Conservation (phyloP, 139 green algal species). For the Chlorella vulgaris region DNA sequence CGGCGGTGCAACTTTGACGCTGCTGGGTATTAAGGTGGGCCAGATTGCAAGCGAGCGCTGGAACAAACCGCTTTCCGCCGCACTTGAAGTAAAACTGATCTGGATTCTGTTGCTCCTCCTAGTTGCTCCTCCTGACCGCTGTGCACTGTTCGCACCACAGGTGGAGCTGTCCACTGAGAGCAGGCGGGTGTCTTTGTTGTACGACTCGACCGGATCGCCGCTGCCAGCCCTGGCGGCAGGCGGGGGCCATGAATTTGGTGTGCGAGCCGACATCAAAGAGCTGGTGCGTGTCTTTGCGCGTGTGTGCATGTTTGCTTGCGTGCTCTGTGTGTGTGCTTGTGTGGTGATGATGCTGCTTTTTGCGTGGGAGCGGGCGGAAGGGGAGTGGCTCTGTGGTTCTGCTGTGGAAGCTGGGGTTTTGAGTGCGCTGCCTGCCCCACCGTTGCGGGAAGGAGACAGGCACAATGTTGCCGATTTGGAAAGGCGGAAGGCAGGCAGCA, state of each 20-base stretch:
- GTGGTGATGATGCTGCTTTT: no score
- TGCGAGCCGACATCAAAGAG: conserved; percentile 51
- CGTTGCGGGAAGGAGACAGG: no score
- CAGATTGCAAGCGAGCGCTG: neutral
- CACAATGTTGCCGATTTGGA: no score
- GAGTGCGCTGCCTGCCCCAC: no score
- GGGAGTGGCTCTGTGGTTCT: no score
- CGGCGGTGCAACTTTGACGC: neutral
- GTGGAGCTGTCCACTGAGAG: conserved; percentile 55
- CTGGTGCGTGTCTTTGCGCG: conserved; percentile 40
- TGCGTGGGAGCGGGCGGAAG: no score
- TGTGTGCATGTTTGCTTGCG: no score
- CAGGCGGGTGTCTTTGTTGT: conserved; percentile 35
- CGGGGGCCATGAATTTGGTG: conserved; percentile 57
- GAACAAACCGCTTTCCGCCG: no score
- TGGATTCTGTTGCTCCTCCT: neutral
- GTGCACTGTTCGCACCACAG: conserved; percentile 9
- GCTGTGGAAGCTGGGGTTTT: no score
- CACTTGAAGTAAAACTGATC: no score
- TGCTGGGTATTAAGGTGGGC: conserved; percentile 29
- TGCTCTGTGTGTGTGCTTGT: no score
- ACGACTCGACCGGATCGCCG: conserved; percentile 39
- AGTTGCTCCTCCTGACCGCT: neutral
- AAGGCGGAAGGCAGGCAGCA: no score
- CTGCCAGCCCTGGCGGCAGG: conserved; percentile 52